phyloP scores from a whole-genome alignment of 306 rosid species.

The Cicer pinnatifidum region DNA sequence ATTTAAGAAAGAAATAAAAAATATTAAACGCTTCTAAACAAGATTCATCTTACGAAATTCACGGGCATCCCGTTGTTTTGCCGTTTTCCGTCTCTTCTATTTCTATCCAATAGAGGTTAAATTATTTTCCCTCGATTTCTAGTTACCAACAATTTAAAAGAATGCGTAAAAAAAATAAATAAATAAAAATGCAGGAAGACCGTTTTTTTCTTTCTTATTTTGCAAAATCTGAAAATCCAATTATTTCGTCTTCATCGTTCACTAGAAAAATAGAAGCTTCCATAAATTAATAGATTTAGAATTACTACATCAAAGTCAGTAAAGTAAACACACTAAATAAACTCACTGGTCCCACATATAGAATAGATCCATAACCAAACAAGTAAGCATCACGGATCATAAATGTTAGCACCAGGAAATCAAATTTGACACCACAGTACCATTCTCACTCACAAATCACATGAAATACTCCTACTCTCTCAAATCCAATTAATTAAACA shows the following conservation, averaged over 20 bases:
- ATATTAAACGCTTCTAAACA: background rate
- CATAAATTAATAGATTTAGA: background rate
- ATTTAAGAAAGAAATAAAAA: too few relatives aligned
- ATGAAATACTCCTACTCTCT: background rate
- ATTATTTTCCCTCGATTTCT: too few relatives aligned
- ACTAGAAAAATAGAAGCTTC: background rate
- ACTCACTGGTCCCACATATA: background rate
- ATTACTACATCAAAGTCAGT: background rate
- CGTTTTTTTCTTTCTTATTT: background rate
- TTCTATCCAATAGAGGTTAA: background rate
- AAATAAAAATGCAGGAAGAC: background rate
- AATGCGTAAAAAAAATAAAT: background rate
- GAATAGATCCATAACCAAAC: background rate
- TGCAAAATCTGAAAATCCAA: background rate
- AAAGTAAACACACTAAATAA: background rate
- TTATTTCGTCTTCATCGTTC: background rate
- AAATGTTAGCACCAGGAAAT: background rate
- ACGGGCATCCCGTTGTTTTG: conserved; percentile 38
- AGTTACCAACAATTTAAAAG: too few relatives aligned
- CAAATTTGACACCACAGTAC: background rate
- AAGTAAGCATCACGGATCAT: background rate
- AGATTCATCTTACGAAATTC: conserved; percentile 19
- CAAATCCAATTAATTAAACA: conserved; percentile 26
- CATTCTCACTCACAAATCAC: background rate
- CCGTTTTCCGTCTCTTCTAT: background rate